phyloP scores from a whole-genome alignment of 78 protist genomes.

The Dictyostelium intermedium region DNA sequence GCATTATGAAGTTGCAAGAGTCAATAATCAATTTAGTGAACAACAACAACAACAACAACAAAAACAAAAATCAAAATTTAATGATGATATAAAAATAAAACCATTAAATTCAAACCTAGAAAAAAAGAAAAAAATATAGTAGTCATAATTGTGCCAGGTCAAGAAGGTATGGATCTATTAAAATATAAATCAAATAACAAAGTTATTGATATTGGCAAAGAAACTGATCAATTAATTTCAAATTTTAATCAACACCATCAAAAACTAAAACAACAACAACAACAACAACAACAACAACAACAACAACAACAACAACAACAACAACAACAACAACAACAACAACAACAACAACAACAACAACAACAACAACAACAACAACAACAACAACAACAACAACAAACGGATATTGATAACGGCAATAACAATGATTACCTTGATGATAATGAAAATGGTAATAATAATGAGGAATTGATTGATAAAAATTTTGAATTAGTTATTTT shows the following conservation, averaged over 20 bases:
- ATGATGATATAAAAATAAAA: neutral
- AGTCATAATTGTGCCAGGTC: neutral
- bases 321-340: neutral
- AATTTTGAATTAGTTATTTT: conserved; percentile 1
- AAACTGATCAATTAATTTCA: neutral
- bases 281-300: too few species aligned
- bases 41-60: neutral
- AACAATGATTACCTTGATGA: neutral
- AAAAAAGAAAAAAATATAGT: conserved; percentile 5
- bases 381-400: neutral
- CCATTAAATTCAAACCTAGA: neutral
- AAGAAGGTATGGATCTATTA: conserved; percentile 6
- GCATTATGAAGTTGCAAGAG: neutral
- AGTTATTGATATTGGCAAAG: neutral
- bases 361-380: neutral
- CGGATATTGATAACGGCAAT: neutral
- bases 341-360: neutral
- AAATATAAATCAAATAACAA: neutral
- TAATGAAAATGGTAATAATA: conserved; percentile 7
- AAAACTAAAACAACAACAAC: neutral
- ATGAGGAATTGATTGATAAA: neutral
- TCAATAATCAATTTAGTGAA: neutral
- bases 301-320: neutral
- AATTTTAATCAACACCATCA: neutral
- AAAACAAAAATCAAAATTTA: neutral